These are phyloP conservation scores for Tricharina praecox DNA, from an alignment of 495 filamentous ascomycete species.

Conservation along the genomic window DNA sequence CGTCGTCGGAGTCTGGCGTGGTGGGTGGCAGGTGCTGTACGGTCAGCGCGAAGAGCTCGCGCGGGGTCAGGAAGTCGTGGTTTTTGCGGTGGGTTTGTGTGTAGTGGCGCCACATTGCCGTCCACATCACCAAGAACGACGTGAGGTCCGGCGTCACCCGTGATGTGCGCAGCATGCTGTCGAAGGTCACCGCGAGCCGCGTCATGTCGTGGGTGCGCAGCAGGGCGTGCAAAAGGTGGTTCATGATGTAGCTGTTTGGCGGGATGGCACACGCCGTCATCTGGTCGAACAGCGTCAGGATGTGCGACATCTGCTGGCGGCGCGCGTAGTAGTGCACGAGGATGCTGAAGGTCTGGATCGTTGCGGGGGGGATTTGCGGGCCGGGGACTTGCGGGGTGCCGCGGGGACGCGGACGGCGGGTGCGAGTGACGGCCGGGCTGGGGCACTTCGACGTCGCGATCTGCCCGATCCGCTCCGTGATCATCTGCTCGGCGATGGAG, in stretches of 20 bases:
- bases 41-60: conserved; percentile 37
- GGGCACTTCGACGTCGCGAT: too few species aligned
- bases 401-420: too few species aligned
- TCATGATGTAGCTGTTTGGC: conserved; percentile 44
- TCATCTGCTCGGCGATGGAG: conserved; percentile 41
- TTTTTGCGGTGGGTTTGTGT: conserved; percentile 31
- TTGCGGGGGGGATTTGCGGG: conserved; percentile 37
- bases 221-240: conserved; percentile 41
- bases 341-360: conserved; percentile 45
- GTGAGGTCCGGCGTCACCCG: conserved; percentile 36
- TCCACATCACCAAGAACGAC: conserved; percentile 32
- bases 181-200: conserved; percentile 34
- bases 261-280: conserved; percentile 35
- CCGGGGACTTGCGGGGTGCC: too few species aligned
- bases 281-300: conserved; percentile 32
- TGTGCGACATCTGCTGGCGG: conserved; percentile 34
- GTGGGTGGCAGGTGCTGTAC: conserved; percentile 15
- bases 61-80: conserved; percentile 34
- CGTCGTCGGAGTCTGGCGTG: not conserved
- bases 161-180: conserved; percentile 23
- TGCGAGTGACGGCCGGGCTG: too few species aligned
- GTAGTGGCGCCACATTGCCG: conserved; percentile 42
- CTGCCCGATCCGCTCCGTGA: conserved; percentile 35
- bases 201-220: conserved; percentile 37
- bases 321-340: conserved; percentile 41